These are phyloP conservation scores for Coniochaeta ligniaria DNA, from an alignment of 2,329 filamentous ascomycete species.

Conservation along the genomic window DNA sequence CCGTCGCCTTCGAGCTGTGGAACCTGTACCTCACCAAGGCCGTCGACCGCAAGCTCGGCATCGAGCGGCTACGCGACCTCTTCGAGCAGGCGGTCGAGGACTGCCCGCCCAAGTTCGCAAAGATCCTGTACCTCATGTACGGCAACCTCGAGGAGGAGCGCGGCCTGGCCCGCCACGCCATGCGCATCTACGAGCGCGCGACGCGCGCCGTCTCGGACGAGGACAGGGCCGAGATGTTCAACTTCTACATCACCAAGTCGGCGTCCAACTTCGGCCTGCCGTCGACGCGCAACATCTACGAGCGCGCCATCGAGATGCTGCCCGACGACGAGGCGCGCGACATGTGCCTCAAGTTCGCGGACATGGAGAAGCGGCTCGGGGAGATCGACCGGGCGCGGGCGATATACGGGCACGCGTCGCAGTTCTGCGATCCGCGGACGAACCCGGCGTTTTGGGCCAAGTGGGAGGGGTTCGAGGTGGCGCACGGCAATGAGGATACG, in stretches of 20 bases:
- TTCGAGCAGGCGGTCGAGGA: constrained; percentile 97
- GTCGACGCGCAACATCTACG: constrained; percentile 91
- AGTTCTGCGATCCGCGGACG: constrained; percentile 93
- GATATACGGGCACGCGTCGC: constrained; percentile 93
- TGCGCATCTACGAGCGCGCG: constrained; percentile 97
- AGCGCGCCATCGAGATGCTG: constrained; percentile 87
- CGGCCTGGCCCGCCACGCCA: constrained; percentile 88
- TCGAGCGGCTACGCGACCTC: constrained; percentile 86
- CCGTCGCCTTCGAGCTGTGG: constrained; percentile 97
- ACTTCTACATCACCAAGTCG: constrained; percentile 98
- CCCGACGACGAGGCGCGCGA: constrained; percentile 89
- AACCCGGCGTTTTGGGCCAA: constrained; percentile 89
- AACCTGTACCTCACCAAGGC: constrained; percentile 97
- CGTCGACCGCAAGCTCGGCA: constrained; percentile 90
- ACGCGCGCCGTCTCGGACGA: constrained; percentile 93
- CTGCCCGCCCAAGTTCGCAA: constrained; percentile 92
- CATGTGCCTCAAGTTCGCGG: constrained; percentile 97
- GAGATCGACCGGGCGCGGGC: constrained; percentile 83
- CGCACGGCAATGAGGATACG: constrained; percentile 97
- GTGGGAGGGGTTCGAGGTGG: constrained; percentile 96
- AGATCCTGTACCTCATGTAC: constrained; percentile 96
- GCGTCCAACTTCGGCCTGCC: constrained; percentile 96
- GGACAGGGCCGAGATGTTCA: constrained; percentile 95
- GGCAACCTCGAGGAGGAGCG: constrained; percentile 94
- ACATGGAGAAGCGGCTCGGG: constrained; percentile 48